These are phyloP conservation scores for Clonostachys rosea DNA, from an alignment of 2,329 filamentous ascomycete species.

Conservation along the genomic window DNA sequence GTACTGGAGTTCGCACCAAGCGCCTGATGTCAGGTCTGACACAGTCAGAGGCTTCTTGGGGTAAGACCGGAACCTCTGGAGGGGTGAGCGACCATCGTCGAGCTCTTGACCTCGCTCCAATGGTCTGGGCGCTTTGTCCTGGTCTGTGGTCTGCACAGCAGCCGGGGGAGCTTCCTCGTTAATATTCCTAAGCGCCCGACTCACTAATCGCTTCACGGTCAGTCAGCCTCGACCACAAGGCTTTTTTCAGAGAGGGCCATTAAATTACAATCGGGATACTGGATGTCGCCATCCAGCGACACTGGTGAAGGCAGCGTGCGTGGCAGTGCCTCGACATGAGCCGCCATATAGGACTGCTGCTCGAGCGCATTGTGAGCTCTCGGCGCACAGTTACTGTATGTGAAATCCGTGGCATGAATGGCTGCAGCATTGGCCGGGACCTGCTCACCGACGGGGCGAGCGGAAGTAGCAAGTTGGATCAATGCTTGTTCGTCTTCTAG, in stretches of 20 bases:
- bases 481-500: conserved; percentile 39
- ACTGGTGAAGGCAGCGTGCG: conserved; percentile 5
- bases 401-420: too few species aligned
- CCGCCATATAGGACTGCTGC: neutral
- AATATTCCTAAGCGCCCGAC: conserved; percentile 27
- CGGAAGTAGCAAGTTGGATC: conserved; percentile 13
- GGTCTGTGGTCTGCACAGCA: neutral
- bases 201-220: conserved; percentile 62
- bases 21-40: conserved; percentile 80
- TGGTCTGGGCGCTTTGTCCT: neutral
- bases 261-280: conserved; percentile 50
- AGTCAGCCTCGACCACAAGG: conserved; percentile 39
- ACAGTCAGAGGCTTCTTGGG: conserved; percentile 80
- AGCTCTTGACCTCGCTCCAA: conserved; percentile 8
- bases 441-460: too few species aligned
- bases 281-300: conserved; percentile 18
- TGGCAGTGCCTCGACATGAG: neutral
- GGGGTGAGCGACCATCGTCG: conserved; percentile 45
- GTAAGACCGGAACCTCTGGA: conserved; percentile 73
- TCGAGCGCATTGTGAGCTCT: neutral
- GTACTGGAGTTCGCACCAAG: conserved; percentile 96
- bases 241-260: neutral
- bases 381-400: too few species aligned
- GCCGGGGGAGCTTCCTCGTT: conserved; percentile 4
- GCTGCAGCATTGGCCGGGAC: too few species aligned